Base-by-base conservation (phyloP, 257 asterid species). In the Solanum appendiculatum region DNA sequence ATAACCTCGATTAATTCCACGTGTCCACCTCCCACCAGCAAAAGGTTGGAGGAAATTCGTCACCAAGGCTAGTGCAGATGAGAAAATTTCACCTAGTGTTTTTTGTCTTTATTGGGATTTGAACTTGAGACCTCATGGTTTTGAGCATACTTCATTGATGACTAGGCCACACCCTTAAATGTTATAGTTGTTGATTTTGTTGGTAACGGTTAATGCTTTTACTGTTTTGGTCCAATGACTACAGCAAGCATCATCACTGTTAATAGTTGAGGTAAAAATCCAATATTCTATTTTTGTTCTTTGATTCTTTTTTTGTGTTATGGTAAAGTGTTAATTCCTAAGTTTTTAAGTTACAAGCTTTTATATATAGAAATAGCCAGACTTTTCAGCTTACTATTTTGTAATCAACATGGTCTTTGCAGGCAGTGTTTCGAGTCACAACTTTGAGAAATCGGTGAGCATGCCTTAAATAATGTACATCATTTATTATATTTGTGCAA, bases 381-480 rank as follows among this genome's bases (percentile, higher is more conserved):
- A 51, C 14, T 25, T 34, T 60, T 86, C 21, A 9, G 36, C 60
- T 74, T 77, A 18, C n/a, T 33, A 77, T 58, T 88, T 51, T 64
- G 51, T 51, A 68, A 70, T 51, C 60, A 51, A 36, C 31, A 82
- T 70, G 44, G 80, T 87, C 56, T 89, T 87, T 91, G 94, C 98
- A 96, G 99, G 98, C 69, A 95, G 90, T 40, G 66, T 96, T 86
- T 92, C 95, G 2, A 58, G 39, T 66, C 86, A 90, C 87, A 91
- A 91, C 87, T 87, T 95, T 86, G 97, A 93, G 90, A 77, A 92
- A 54, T 88, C 99, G 94, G 99, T 95, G 88, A 96, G 97, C 88
- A 64, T 75, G 18, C 37, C n/a, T 85, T 21, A 7, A 21, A 25
- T 56, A 20, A 20, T 54, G 27, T 72, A 11, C 40, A 60, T 13